Evolutionary conservation across 352 stramenopile genomes (phyloP).

Genomic region (Elongisporangium senticosum): DNA sequence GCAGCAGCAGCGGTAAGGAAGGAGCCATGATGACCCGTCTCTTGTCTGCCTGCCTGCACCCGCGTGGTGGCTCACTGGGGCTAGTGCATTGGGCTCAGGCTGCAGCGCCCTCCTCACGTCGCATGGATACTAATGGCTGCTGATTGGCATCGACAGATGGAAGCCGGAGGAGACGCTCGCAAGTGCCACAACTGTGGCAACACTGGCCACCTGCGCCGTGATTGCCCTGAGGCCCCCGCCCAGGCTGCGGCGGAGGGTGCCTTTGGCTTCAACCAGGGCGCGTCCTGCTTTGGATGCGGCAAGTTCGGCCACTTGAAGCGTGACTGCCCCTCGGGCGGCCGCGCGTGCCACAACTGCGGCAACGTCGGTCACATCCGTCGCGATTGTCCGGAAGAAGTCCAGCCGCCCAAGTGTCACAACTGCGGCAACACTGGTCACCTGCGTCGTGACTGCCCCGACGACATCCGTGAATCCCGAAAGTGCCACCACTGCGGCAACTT

Average conservation of each 20-base stretch:
- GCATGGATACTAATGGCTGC: neutral
- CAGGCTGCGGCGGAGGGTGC: constrained; percentile 22
- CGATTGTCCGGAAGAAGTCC: constrained; percentile 67
- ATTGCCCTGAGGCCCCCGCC: constrained; percentile 59
- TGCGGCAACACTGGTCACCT: constrained; percentile 65
- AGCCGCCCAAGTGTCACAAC: constrained; percentile 80
- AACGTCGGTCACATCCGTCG: constrained; percentile 71
- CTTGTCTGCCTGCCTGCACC: neutral
- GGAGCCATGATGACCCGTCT: neutral
- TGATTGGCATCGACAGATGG: neutral
- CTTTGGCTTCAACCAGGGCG: constrained; percentile 24
- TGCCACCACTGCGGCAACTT: constrained; percentile 71
- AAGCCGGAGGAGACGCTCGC: constrained; percentile 13
- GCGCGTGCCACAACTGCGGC: constrained; percentile 82
- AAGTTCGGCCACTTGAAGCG: constrained; percentile 80
- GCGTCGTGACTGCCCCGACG: constrained; percentile 66
- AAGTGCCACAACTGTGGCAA: constrained; percentile 84
- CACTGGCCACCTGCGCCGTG: constrained; percentile 61
- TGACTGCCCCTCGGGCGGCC: constrained; percentile 62
- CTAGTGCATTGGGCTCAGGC: neutral
- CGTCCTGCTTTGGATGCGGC: constrained; percentile 70
- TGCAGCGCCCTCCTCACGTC: neutral
- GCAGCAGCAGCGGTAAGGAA: neutral
- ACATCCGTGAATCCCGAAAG: constrained; percentile 61
- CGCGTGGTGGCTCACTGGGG: neutral